Evolutionary conservation across 768 basidiomycete species (phyloP), one percentile per base, ranked within the genome.

Genomic region (Mycena kentingensis): DNA sequence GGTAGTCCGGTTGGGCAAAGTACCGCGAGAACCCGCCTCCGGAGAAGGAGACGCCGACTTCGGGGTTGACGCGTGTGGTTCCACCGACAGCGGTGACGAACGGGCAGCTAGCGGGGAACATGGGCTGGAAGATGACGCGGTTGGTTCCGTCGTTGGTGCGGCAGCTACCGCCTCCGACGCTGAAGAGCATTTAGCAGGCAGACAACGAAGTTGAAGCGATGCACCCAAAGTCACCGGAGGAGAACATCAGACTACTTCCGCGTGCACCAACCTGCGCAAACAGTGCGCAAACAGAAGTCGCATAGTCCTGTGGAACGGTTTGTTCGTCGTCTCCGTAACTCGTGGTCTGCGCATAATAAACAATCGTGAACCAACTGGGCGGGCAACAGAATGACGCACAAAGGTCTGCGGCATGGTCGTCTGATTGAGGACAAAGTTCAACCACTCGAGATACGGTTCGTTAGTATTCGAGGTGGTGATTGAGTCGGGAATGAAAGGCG

Each of bases 401-500:
- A 83, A 79, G 0, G 77, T 74, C 60, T 77, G 75, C 5, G 79
- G 77, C 1, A 75, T 57, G 12, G 60, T 62, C 4, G 62, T 51
- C n/a, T 75, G 71, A 38, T 57, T 61, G 3, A 72, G 61, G 13
- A 82, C 46, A 37, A 74, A 78, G 29, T 77, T 65, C n/a, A 83
- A 55, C 81, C 81, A 83, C 77, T 82, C 56, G 11, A 43, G 18
- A 44, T 79, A 82, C 4, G 81, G 81, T 60, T 82, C 81, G 31
- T 83, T 82, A 2, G 69, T 67, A 52, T 81, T 56, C 0, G 48
- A 73, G 10, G 73, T 68, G 4, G 75, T 80, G 47, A 64, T 60
- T 22, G 65, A 67, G 65, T 83, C 87, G 35, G 73, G 67, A 18
- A 39, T 80, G 77, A 78, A 87, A 2, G 84, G 84, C 5, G 85